phyloP scores from a whole-genome alignment of 306 rosid genomes.

The Sophora flavescens region DNA sequence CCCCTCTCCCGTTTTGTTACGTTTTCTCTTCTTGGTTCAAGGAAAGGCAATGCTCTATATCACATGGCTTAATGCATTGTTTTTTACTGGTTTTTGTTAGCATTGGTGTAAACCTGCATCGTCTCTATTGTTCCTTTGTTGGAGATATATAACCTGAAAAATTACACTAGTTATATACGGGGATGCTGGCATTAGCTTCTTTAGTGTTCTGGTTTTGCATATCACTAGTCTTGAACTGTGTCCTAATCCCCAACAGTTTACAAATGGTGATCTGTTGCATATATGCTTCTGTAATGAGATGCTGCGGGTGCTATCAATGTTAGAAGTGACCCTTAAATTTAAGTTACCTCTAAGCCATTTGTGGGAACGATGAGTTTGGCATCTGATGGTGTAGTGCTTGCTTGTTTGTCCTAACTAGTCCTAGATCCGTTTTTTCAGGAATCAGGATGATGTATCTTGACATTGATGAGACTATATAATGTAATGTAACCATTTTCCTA shows the following conservation, averaged over 20 bases:
- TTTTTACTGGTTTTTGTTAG: conserved; percentile 24
- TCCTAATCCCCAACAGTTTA: background rate
- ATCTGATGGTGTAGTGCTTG: conserved; percentile 16
- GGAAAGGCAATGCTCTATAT: background rate
- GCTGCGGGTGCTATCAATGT: conserved; percentile 14
- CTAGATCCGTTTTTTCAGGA: conserved; percentile 10
- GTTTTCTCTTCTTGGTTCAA: conserved; percentile 28
- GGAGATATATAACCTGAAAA: conserved; percentile 12
- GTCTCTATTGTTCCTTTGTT: conserved; percentile 22
- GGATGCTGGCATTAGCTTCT: conserved; percentile 33
- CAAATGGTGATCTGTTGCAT: conserved; percentile 1
- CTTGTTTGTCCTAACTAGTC: conserved; percentile 5
- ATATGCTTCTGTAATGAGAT: conserved; percentile 30
- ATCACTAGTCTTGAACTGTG: conserved; percentile 12
- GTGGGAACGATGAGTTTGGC: conserved; percentile 26
- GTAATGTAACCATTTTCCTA: conserved; percentile 32
- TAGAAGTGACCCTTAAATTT: conserved; percentile 31
- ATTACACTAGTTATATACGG: background rate
- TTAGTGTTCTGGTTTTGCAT: conserved; percentile 6
- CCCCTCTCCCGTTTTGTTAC: conserved; percentile 2
- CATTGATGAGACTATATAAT: conserved; percentile 29
- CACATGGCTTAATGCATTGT: conserved; percentile 1
- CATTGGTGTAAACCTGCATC: conserved; percentile 29
- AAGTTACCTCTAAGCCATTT: conserved; percentile 12
- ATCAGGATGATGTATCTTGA: conserved; percentile 32